A percentile compares a stretch with the other conserved stretches of the same genome.
phyloP scores from a whole-genome alignment of 176 grass and related monocot genomes.

The Bolboschoenus planiculmis region DNA sequence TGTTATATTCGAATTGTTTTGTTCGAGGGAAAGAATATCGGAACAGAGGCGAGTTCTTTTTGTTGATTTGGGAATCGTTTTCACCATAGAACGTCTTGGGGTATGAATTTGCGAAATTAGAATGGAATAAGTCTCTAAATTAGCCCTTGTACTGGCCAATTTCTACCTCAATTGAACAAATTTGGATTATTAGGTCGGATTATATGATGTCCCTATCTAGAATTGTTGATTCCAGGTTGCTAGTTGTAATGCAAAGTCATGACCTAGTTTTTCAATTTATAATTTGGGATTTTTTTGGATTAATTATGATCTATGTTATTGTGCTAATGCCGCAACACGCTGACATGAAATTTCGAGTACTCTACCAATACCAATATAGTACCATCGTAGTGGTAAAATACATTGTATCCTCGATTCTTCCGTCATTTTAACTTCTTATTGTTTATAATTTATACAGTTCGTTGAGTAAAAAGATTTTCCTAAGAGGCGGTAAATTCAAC shows the following conservation, averaged over 20 bases:
- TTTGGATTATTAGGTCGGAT: neutral
- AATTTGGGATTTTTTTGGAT: neutral
- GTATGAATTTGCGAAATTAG: neutral
- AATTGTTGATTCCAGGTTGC: neutral
- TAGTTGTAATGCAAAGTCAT: neutral
- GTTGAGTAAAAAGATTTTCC: slow-evolving; percentile 12
- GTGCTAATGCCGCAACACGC: neutral
- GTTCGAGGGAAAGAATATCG: neutral
- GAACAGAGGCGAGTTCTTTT: neutral
- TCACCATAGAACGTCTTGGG: neutral
- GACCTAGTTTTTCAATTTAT: neutral
- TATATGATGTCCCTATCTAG: neutral
- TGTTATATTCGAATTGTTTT: neutral
- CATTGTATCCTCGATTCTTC: neutral
- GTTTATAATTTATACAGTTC: slow-evolving; percentile 17
- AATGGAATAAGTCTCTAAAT: neutral
- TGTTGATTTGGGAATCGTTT: neutral
- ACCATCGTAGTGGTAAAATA: neutral
- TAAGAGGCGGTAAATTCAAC: neutral
- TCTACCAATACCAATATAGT: neutral
- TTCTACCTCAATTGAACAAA: neutral
- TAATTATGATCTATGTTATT: neutral
- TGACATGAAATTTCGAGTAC: neutral
- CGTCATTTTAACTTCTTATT: slow-evolving; percentile 8
- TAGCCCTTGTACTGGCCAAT: neutral